phyloP scores from a whole-genome alignment of 805 yeast species.

The Metschnikowia cubensis region DNA sequence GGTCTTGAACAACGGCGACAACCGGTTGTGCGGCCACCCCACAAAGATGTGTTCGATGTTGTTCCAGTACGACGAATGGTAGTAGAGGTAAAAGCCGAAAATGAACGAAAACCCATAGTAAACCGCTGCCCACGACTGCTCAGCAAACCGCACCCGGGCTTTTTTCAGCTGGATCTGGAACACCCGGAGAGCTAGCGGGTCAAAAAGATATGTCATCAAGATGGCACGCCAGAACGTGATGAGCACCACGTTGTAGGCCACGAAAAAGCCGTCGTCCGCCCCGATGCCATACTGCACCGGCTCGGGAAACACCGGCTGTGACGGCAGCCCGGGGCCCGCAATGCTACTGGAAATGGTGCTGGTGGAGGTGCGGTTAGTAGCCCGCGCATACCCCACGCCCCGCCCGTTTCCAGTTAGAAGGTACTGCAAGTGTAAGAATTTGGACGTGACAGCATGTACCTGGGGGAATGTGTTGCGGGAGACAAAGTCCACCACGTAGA shows the following conservation, averaged over 20 bases:
- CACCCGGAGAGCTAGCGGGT: slow-evolving; percentile 48
- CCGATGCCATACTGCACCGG: slow-evolving; percentile 50
- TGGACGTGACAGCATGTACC: slow-evolving; percentile 25
- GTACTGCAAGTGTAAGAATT: slow-evolving; percentile 36
- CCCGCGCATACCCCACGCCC: neutral
- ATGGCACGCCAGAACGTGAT: slow-evolving; percentile 56
- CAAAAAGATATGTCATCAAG: slow-evolving; percentile 54
- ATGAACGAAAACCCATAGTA: slow-evolving; percentile 56
- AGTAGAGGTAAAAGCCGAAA: slow-evolving; percentile 57
- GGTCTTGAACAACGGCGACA: slow-evolving; percentile 51
- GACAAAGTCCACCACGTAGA: slow-evolving; percentile 26
- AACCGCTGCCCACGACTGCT: slow-evolving; percentile 75
- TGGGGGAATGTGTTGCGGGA: slow-evolving; percentile 13
- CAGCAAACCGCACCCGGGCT: slow-evolving; percentile 68
- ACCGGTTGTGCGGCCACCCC: slow-evolving; percentile 70
- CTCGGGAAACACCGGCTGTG: neutral
- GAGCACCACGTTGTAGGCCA: slow-evolving; percentile 50
- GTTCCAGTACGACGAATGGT: slow-evolving; percentile 53
- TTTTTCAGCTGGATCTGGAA: slow-evolving; percentile 46
- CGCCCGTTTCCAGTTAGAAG: slow-evolving; percentile 10
- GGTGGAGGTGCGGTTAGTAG: neutral
- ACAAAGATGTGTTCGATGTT: slow-evolving; percentile 56
- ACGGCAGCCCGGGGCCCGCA: neutral
- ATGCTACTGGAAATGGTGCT: no score
- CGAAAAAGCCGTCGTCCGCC: slow-evolving; percentile 49